Percentiles rank a stretch among this genome's conserved stretches.
These are phyloP conservation scores for Solanum hybrid DNA, from an alignment of 305 asterid species.

Conservation along the genomic window DNA sequence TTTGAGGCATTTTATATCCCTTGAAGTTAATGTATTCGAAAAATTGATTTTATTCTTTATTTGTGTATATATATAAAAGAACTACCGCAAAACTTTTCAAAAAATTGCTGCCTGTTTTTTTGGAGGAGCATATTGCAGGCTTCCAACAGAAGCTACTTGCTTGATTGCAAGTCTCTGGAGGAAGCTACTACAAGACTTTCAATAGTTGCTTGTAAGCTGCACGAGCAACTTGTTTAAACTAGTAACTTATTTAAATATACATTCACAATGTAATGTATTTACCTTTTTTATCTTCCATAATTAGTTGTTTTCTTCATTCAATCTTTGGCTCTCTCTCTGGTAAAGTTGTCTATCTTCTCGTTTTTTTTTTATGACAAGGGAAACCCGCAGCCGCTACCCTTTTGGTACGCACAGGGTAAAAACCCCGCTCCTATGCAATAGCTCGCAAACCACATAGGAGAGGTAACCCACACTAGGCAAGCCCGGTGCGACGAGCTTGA, in stretches of 20 bases:
- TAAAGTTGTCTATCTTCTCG: neutral
- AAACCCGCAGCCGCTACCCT: too few species aligned
- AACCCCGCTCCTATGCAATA: too few species aligned
- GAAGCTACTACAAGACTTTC: neutral
- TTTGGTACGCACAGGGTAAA: too few species aligned
- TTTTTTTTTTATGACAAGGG: neutral
- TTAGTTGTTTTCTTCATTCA: neutral
- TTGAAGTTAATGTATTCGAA: neutral
- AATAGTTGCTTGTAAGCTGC: neutral
- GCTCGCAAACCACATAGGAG: too few species aligned
- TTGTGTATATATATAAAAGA: neutral
- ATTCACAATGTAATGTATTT: neutral
- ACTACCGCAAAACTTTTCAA: neutral
- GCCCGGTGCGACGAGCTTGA: too few species aligned
- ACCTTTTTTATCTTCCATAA: neutral
- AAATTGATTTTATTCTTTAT: neutral
- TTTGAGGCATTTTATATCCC: neutral
- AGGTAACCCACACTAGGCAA: too few species aligned
- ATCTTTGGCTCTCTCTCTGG: neutral
- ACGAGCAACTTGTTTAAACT: neutral
- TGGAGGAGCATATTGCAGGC: neutral
- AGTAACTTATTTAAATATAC: neutral
- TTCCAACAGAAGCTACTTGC: neutral
- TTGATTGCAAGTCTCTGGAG: neutral
- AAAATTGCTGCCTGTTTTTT: neutral